Evolutionary conservation across 192 early-diverging fungal genomes (phyloP).

Genomic region (Bifiguratus adelaidae): DNA sequence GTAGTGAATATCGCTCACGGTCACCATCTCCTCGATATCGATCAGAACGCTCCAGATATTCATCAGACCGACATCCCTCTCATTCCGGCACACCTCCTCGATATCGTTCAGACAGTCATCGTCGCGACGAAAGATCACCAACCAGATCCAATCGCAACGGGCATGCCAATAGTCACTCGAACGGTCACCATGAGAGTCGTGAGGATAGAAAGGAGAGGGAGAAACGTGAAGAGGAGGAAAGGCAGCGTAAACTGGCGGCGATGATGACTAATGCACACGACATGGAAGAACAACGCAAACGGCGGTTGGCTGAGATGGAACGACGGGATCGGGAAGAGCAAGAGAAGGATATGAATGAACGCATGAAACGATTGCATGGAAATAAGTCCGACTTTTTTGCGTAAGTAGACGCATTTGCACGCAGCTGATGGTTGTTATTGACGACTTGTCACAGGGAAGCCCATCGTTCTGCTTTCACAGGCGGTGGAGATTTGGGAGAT

Average conservation of each 20-base stretch:
- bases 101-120: too few species aligned
- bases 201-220: slow-evolving; percentile 8
- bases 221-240: slow-evolving; percentile 1
- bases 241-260: slow-evolving; percentile 14
- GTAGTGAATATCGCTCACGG: too few species aligned
- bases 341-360: slow-evolving; percentile 15
- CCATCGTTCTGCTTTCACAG: background rate
- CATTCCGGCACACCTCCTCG: slow-evolving; percentile 9
- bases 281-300: slow-evolving; percentile 14
- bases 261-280: slow-evolving; percentile 29
- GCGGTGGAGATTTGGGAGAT: background rate
- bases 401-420: background rate
- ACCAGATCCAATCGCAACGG: slow-evolving; percentile 13
- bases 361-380: background rate
- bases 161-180: slow-evolving; percentile 19
- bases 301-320: slow-evolving; percentile 17
- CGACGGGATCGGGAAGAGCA: slow-evolving; percentile 15
- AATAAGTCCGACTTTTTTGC: background rate
- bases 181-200: slow-evolving; percentile 3
- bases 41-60: too few species aligned
- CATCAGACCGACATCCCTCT: slow-evolving; percentile 14
- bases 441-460: background rate
- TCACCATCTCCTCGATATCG: too few species aligned
- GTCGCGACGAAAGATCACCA: slow-evolving; percentile 1
- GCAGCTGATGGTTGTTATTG: background rate